phyloP scores from a whole-genome alignment of 129 eudicot genomes.

The Escallonia herrerae region DNA sequence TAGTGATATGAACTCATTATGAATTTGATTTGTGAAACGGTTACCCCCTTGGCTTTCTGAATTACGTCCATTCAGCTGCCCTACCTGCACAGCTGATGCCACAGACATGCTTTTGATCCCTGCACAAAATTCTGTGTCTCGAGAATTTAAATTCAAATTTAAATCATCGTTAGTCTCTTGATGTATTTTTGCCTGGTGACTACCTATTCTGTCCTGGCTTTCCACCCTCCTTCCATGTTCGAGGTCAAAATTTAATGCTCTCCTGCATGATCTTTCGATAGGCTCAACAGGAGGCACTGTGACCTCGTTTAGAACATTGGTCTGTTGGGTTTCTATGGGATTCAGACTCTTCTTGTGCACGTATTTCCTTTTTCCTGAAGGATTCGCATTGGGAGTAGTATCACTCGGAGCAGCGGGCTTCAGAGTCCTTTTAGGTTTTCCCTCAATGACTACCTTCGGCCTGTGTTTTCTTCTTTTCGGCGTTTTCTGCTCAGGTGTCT shows the following conservation, averaged over 20 bases:
- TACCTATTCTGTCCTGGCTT: conserved; percentile 13
- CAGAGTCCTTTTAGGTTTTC: conserved; percentile 53
- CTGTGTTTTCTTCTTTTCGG: conserved; percentile 70
- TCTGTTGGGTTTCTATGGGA: conserved; percentile 12
- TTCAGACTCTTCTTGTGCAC: conserved; percentile 43
- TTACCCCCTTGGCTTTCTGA: conserved; percentile 11
- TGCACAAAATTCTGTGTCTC: conserved; percentile 20
- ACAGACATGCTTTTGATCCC: conserved; percentile 20
- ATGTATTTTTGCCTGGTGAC: conserved; percentile 17
- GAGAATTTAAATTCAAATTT: conserved; percentile 27
- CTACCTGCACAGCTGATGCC: conserved; percentile 25
- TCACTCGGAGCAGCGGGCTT: conserved; percentile 42
- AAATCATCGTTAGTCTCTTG: conserved; percentile 11
- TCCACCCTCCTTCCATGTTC: conserved; percentile 22
- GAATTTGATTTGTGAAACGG: background rate
- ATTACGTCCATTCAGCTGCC: conserved; percentile 15
- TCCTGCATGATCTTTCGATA: conserved; percentile 37
- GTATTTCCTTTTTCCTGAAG: conserved; percentile 61
- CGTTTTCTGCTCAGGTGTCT: conserved; percentile 69
- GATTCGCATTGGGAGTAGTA: conserved; percentile 14
- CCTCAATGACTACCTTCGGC: conserved; percentile 80
- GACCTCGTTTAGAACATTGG: conserved; percentile 9
- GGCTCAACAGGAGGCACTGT: conserved; percentile 14
- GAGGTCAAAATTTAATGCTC: conserved; percentile 50
- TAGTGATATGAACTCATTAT: conserved; percentile 5